phyloP scores from a whole-genome alignment of 352 stramenopile species.

The Thraustochytrium striatum region DNA sequence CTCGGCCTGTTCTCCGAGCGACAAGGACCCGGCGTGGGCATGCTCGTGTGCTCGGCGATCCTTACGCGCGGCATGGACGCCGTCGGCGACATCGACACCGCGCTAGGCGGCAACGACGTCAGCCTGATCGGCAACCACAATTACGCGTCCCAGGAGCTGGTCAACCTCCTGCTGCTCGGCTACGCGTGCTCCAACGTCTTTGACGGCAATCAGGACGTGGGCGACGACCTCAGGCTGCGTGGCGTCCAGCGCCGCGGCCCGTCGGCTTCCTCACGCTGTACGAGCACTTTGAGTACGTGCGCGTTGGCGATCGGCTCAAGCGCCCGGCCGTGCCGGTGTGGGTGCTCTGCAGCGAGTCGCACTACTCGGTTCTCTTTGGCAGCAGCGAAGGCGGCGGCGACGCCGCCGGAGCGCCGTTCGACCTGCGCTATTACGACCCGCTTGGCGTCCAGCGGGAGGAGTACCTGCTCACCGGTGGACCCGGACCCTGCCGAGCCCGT shows the following conservation, averaged over 20 bases:
- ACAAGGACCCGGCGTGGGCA: conserved; percentile 65
- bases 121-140: conserved; percentile 73
- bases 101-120: not conserved
- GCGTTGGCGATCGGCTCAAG: conserved; percentile 74
- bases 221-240: conserved; percentile 66
- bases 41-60: conserved; percentile 67
- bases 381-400: not conserved
- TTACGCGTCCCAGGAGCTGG: conserved; percentile 88
- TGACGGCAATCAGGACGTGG: conserved; percentile 76
- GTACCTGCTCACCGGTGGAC: conserved; percentile 9
- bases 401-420: conserved; percentile 52
- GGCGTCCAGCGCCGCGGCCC: conserved; percentile 60
- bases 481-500: not conserved
- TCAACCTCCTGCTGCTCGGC: conserved; percentile 90
- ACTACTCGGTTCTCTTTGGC: conserved; percentile 81
- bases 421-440: conserved; percentile 80
- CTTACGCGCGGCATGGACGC: conserved; percentile 62
- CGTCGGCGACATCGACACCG: conserved; percentile 72
- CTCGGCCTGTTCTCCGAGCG: conserved; percentile 57
- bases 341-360: conserved; percentile 83
- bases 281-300: conserved; percentile 79
- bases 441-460: conserved; percentile 76
- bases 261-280: conserved; percentile 84
- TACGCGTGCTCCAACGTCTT: conserved; percentile 88
- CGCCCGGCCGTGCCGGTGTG: conserved; percentile 69